Percentiles rank a stretch among this genome's conserved stretches.
Conservation (phyloP, 371 early-diverging fungal species). For the Circinella minor region DNA sequence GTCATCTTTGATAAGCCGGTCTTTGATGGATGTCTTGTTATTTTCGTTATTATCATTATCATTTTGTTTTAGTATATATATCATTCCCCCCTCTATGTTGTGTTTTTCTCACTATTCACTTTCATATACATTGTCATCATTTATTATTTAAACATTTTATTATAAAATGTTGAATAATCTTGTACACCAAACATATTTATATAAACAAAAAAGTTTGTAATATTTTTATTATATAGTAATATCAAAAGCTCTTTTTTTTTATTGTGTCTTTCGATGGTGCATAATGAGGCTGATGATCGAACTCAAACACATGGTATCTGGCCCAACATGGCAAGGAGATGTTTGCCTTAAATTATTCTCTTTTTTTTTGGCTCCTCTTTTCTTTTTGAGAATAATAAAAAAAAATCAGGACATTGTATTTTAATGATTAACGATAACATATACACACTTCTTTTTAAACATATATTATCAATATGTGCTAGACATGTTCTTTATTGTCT, state of each 20-base stretch:
- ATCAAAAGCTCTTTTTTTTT: too few species aligned
- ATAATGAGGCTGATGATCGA: neutral
- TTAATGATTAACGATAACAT: too few species aligned
- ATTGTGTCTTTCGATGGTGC: too few species aligned
- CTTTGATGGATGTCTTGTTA: neutral
- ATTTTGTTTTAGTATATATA: constrained; percentile 1
- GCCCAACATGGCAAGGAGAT: neutral
- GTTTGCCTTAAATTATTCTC: neutral
- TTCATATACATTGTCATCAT: too few species aligned
- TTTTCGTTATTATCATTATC: neutral
- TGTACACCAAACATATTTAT: too few species aligned
- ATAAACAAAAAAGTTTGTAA: too few species aligned
- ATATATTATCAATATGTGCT: too few species aligned
- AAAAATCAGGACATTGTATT: neutral
- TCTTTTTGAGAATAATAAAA: neutral
- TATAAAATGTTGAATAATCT: too few species aligned
- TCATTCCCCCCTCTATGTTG: neutral
- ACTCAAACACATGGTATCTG: neutral
- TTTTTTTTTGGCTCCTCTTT: neutral
- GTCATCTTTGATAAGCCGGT: constrained; percentile 7
- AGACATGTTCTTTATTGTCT: too few species aligned
- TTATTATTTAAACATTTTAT: too few species aligned
- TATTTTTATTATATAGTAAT: too few species aligned
- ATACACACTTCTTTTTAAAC: too few species aligned
- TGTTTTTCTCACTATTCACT: neutral